Evolutionary conservation across 345 rosid species (phyloP), one percentile per base, ranked within the genome.

Genomic region (Eutrema heterophyllum): DNA sequence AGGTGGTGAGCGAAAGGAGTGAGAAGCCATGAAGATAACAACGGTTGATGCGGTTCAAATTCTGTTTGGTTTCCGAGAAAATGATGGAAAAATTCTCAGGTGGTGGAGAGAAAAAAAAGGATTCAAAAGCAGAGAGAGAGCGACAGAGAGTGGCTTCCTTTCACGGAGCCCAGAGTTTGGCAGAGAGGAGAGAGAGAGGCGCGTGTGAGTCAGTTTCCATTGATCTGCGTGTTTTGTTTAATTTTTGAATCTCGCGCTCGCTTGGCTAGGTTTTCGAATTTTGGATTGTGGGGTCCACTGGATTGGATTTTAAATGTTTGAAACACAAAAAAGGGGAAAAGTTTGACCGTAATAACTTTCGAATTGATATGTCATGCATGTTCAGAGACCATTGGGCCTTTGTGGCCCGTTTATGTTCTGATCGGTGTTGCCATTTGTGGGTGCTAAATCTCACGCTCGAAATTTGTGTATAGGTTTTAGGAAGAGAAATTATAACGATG

Each of bases 211-310:
- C 66, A 76, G 36, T 64, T 11, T 48, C 61, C 67, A 46, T 45
- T 46, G 75, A 40, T 45, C 49, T 38, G 70, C 75, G 79, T 62
- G 65, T 69, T 16, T 33, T 61, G 13, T 68, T 75, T 60, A 38
- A 59, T 16, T 78, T 81, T 86, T 41, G 80, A 74, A 81, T 84
- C 86, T 86, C 84, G 90, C 90, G 90, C 89, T 77, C 51, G 29
- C 45, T 58, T 21, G 63, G 46, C 6, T 45, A 41, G 13, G 26
- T 48, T 86, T 85, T 83, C 44, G 70, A 76, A 69, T 61, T 68
- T 67, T 14, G 5, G 24, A 30, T 2, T 41, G 54, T 72, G 73
- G 79, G 68, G 63, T 68, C 61, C 73, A 58, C 39, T 30, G 3
- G 60, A 35, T 64, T 45, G 52, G 48, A 56, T 54, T 44, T 73